phyloP scores from a whole-genome alignment of 2,329 filamentous ascomycete species.

The Fusarium sp. region DNA sequence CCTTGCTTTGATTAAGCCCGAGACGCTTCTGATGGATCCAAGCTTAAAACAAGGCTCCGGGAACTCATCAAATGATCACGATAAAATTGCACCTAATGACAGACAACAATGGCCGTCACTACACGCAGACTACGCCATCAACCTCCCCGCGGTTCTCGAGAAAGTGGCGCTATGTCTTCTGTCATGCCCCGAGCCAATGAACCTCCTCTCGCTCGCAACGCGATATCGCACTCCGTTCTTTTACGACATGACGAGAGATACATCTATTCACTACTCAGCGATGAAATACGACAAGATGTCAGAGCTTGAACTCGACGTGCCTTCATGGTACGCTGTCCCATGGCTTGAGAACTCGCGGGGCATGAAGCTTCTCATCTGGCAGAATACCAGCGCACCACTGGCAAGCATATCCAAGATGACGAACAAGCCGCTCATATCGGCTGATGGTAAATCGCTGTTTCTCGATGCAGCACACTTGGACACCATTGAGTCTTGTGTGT shows the following conservation, averaged over 20 bases:
- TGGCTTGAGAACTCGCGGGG: not conserved
- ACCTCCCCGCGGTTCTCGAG: not conserved
- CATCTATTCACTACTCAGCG: not conserved
- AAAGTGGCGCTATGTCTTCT: not conserved
- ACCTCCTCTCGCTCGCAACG: not conserved
- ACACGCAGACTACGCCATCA: not conserved
- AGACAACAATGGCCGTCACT: not conserved
- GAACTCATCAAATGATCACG: not conserved
- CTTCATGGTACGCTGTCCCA: not conserved
- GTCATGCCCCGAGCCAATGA: not conserved
- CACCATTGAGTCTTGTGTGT: not conserved
- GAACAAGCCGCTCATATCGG: not conserved
- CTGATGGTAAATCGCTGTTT: not conserved
- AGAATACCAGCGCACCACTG: not conserved
- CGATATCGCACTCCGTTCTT: not conserved
- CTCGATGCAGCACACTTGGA: not conserved
- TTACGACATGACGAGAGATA: not conserved
- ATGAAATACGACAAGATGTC: not conserved
- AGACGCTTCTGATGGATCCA: not conserved
- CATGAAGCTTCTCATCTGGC: not conserved
- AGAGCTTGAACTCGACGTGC: not conserved
- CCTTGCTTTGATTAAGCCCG: not conserved
- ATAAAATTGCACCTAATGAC: no score
- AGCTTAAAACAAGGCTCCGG: not conserved
- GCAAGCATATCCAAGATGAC: accelerated